Base-by-base conservation (phyloP, 768 basidiomycete species). In the Pulveroboletus sp. region DNA sequence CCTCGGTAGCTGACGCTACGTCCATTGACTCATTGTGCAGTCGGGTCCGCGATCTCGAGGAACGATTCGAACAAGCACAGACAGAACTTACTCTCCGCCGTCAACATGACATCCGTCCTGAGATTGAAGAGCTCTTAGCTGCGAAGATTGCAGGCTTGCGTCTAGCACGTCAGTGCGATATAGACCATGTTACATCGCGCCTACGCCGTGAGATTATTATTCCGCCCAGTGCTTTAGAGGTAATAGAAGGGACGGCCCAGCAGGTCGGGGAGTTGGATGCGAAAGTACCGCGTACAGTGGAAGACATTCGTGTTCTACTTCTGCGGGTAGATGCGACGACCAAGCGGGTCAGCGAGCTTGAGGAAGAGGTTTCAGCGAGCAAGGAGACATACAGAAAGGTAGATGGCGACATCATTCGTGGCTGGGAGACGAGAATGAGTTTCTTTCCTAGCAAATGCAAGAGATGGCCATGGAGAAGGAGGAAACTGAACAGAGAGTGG, bases 51-150 rank as follows among this genome's bases (percentile, higher is more conserved):
- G 48, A 62, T 24, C 53, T 68, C 14, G 66, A 63, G 43, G 58
- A 66, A 31, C 58, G 57, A n/a, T 48, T 69, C 8, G 66, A 68
- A n/a, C 64, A 68, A 45, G 52, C 60, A 7, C 64, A 58, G 8
- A 56, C 68, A 6, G 62, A 64, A 30, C 50, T 69, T 15, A 64
- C 68, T n/a, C 52, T 69, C 27, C 53, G 47, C 36, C 64, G 42
- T 39, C 60, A 17, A 31, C 43, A 38, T 27, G 53, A 68, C 17
- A 46, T 59, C 11, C 43, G 41, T 27, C 38, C 47, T 26, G 60
- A 62, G 33, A 51, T 66, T 4, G 52, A 64, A 21, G 48, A 60
- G 14, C 41, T 47, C 15, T 33, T 69, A 9, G 11, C 50, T 7
- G 24, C 50, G 27, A 64, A 56, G 36, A 47, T 69, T 5, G 39